Conservation (phyloP, 2,329 filamentous ascomycete species). For the Amauroascus verrucosus region DNA sequence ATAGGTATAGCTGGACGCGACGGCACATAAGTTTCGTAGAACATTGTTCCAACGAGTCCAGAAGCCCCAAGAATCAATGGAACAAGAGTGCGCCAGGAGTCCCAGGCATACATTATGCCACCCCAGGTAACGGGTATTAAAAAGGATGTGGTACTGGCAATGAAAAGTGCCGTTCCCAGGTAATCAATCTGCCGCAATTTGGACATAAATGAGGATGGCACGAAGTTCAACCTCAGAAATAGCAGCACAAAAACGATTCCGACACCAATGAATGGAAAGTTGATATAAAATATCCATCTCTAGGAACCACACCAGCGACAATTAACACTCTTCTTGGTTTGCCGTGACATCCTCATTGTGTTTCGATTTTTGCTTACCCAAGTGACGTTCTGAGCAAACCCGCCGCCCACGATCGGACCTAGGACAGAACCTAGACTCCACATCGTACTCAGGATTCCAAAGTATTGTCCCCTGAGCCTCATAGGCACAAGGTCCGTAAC, state of each 20-base stretch:
- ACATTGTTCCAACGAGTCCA: slow-evolving; percentile 32
- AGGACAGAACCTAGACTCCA: slow-evolving; percentile 33
- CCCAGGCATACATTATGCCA: slow-evolving; percentile 56
- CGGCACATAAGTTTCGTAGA: slow-evolving; percentile 46
- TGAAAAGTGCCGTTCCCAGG: slow-evolving; percentile 51
- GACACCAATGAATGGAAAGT: slow-evolving; percentile 48
- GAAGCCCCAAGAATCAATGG: slow-evolving; percentile 48
- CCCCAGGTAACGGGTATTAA: slow-evolving; percentile 44
- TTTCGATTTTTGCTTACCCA: slow-evolving; percentile 24
- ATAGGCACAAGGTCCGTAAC: slow-evolving; percentile 38
- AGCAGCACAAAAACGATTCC: slow-evolving; percentile 40
- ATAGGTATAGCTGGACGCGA: slow-evolving; percentile 41
- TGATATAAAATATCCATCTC: slow-evolving; percentile 58
- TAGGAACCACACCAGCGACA: slow-evolving; percentile 19
- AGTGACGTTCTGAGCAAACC: slow-evolving; percentile 30
- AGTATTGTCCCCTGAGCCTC: slow-evolving; percentile 30
- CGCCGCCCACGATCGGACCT: slow-evolving; percentile 35
- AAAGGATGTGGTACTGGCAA: slow-evolving; percentile 43
- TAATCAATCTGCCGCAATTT: slow-evolving; percentile 53
- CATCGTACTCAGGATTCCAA: slow-evolving; percentile 31
- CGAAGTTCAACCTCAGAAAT: slow-evolving; percentile 44
- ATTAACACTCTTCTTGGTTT: neutral
- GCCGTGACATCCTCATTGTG: neutral
- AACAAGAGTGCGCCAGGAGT: slow-evolving; percentile 50
- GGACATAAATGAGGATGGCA: slow-evolving; percentile 36